Base-by-base conservation (phyloP, 2,329 filamentous ascomycete genomes). In the Ophiostoma sp. region DNA sequence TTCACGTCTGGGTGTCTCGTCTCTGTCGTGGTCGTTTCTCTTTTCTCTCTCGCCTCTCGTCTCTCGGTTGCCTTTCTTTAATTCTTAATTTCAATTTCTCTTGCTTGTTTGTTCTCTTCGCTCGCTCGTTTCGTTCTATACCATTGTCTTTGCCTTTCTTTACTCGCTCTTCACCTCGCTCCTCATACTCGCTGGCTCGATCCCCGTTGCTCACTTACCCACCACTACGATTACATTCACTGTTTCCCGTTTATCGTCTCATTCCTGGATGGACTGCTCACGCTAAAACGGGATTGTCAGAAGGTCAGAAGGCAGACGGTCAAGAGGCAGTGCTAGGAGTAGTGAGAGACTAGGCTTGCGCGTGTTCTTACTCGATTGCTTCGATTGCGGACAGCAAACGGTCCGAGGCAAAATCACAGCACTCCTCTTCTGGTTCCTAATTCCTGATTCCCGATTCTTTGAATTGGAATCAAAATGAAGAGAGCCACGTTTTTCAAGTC, bases 401-500 rank as follows among this genome's bases (percentile, higher is more conserved):
- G 27, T 27, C 27, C 27, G 27, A 27, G 27, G 27, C 27, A 27
- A 27, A 27, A 27, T 27, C 27, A 27, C 27, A 27, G 27, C 27
- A 27, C 27, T 27, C 27, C 27, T 27, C 27, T 27, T 27, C 27
- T 27, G 27, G 27, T 27, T 27, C 27, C 27, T 27, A 27, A 27
- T 27, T 27, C 27, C 27, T 27, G 27, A 27, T n/a, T 44, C 38
- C 7, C 16, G 7, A 1, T 7, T 63, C 9, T 27, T 55, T 4
- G 14, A 40, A 42, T 9, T 9, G 11, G 1, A 60, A 38, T 3
- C 69, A 63, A 64, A 66, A 68, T 64, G 69, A 71, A 68, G 42
- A 70, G 55, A 66, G 62, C 66, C 2, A 76, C 76, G 64, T 74
- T 83, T 60, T 84, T 83, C 78, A 84, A 81, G 74, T 76, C 79